Evolutionary conservation across 768 basidiomycete genomes (phyloP), one percentile per base, ranked within the genome.

Genomic region (Pulveroboletus frians): DNA sequence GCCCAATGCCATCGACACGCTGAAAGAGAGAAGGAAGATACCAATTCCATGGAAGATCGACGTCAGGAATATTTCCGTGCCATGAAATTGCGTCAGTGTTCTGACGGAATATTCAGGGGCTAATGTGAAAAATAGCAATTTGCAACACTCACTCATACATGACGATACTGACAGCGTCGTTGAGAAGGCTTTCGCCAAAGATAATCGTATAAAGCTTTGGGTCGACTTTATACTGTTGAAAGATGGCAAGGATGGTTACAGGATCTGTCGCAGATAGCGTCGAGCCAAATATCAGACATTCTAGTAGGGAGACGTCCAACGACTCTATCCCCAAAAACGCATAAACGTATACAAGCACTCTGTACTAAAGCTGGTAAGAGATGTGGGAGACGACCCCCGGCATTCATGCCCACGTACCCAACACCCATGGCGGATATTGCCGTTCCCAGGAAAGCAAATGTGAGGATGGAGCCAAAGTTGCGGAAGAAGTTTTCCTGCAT

Each of bases 101-200:
- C 93, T 97, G 60, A 6, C 45, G 27, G 26, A 13, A 11, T 8
- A 27, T 46, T 54, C 43, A 55, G 46, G 34, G 47, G 26, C 36
- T 15, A 14, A 26, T n/a, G 2, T 4, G 11, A 30, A 43, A 14
- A 41, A 41, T 9, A 43, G 39, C 35, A 26, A 43, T 21, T 10
- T 14, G 17, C 6, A 27, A 3, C 52, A 87, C 93, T 76, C 67
- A 97, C 93, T 99, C 96, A 70, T 98, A 98, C 89, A 99, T 93
- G 69, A 98, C 94, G 74, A 98, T 98, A 78, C 91, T 92, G 62
- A 98, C 96, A 17, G 96, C 96, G 75, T 99, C 96, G 71, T 99
- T 99, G 51, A 99, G 72, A 50, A 99, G 76, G 69, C 85, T 89
- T 69, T 98, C 96, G 23, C 96, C 96, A 62, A 98, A 99, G 56